phyloP scores from a whole-genome alignment of 108 stramenopile genomes.

The Parmales sp. region DNA sequence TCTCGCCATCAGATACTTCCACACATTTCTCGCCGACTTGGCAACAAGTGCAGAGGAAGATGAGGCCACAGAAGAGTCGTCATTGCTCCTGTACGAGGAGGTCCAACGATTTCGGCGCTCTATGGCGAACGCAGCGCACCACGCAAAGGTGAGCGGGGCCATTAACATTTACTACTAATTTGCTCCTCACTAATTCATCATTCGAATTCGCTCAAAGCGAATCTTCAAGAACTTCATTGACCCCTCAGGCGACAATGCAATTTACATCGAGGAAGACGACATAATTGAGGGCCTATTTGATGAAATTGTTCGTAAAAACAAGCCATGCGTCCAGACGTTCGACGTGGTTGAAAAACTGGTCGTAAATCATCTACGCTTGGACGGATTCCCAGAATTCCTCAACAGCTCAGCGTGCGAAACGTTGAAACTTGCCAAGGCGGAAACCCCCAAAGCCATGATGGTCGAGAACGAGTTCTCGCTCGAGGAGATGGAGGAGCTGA shows the following conservation, averaged over 20 bases:
- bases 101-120: background rate
- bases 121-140: background rate
- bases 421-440: background rate
- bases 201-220: too few species aligned
- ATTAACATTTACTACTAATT: too few species aligned
- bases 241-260: background rate
- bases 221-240: constrained; percentile 8
- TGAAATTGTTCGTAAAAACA: background rate
- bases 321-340: background rate
- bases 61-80: background rate
- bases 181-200: too few species aligned
- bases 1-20: background rate
- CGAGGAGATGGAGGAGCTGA: background rate
- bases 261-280: background rate
- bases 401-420: background rate
- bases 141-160: too few species aligned
- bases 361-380: background rate
- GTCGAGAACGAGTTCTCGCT: background rate
- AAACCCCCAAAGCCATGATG: constrained; percentile 8
- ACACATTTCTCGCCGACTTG: background rate
- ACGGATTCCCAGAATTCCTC: background rate
- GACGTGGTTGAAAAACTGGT: background rate
- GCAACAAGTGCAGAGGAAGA: background rate
- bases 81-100: constrained; percentile 4
- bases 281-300: background rate